Base-by-base conservation (phyloP, 495 filamentous ascomycete genomes). In the Penicillium crystallinum region DNA sequence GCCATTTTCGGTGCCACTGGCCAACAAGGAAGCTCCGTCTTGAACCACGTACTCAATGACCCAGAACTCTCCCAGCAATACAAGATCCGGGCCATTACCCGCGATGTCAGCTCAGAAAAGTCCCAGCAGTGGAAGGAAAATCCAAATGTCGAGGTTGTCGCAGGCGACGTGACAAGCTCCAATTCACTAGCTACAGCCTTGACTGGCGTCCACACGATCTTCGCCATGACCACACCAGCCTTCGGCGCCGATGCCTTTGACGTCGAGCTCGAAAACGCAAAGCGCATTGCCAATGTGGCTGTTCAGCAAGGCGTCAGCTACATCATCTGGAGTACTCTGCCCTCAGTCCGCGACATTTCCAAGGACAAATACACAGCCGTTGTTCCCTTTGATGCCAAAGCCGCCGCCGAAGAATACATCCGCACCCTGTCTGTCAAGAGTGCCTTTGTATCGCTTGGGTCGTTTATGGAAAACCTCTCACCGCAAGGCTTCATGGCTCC, bases 1-100 rank as follows among this genome's bases (percentile, higher is more conserved):
- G 76, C 76, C 29, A 72, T 88, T 27, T 83, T 85, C 53, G 82
- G 82, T 10, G 78, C 80, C 9, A 86, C 84, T 15, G 82, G 84
- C 59, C 66, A 77, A 14, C 84, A 86, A 60, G 84, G 84, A 30
- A 68, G 77, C 29, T 83, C 80, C 4, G 73, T 87, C 35, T 65
- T 85, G 53, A 66, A 73, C 53, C 50, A 57, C 19, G 66, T 86
- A 17, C 71, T 83, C 2, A 53, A 63, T 10, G 70, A 83, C 58
- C 58, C 82, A 0, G 57, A 65, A 19, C 67, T 81, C 15, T 76
- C 72, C 10, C 56, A 71, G 5, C 54, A 66, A 36, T 88, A 71
- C 66, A 67, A 64, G 23, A 55, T 88, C 50, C 77, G 83, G 23
- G 83, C 66, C 45, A 72, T 86, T 43, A 77, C 75, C 21, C 74